Evolutionary conservation across 495 filamentous ascomycete species (phyloP).

Genomic region (Penicillium bialowiezense): DNA sequence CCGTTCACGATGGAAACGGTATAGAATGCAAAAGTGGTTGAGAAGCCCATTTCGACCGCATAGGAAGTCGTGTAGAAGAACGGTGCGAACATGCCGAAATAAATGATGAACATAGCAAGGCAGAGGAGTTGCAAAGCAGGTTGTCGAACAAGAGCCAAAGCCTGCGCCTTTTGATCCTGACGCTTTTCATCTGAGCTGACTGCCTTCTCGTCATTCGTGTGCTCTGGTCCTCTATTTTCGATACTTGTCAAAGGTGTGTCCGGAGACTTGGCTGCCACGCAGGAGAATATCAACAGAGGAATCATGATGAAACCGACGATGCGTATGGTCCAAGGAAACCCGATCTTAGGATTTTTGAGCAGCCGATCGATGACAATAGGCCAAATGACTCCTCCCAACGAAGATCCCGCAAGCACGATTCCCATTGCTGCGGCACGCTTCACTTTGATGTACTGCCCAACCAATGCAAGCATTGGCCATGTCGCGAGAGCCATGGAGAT

Average conservation of each 20-base stretch:
- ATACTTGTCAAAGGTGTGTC: not conserved
- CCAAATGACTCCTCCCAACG: constrained; percentile 53
- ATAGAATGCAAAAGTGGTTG: constrained; percentile 36
- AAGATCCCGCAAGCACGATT: constrained; percentile 52
- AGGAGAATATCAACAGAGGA: constrained; percentile 55
- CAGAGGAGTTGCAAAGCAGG: constrained; percentile 47
- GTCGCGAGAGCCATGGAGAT: constrained; percentile 46
- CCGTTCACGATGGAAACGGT: constrained; percentile 48
- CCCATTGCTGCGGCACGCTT: constrained; percentile 55
- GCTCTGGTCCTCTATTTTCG: not conserved
- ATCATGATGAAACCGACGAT: constrained; percentile 50
- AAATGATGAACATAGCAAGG: constrained; percentile 37
- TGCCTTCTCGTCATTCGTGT: not conserved
- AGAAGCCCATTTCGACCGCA: constrained; percentile 33
- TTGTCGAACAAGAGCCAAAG: constrained; percentile 20
- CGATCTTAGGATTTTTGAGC: constrained; percentile 29
- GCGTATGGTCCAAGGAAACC: constrained; percentile 51
- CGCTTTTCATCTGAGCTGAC: not conserved
- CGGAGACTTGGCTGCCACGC: constrained; percentile 17
- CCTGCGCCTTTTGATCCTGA: constrained; percentile 11
- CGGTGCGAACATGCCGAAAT: constrained; percentile 48
- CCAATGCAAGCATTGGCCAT: constrained; percentile 50
- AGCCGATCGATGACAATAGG: constrained; percentile 42
- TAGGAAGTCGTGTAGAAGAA: constrained; percentile 44
- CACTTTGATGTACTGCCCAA: constrained; percentile 54